Base-by-base conservation (phyloP, 495 filamentous ascomycete genomes). In the Jackrogersella multiformis region DNA sequence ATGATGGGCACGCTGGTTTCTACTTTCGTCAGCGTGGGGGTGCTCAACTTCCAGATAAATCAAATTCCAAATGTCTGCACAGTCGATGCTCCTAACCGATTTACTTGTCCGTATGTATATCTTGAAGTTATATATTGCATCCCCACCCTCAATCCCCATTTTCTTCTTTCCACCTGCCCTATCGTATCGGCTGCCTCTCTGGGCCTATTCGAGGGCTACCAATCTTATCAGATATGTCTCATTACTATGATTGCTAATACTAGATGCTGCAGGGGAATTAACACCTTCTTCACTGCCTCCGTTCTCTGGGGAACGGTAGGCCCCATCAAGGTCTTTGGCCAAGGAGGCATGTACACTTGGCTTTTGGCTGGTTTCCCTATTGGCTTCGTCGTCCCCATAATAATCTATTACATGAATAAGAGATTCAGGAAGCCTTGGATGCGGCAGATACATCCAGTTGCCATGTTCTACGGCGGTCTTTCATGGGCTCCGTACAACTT, bases 271-370 rank as follows among this genome's bases (percentile, higher is more conserved):
- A 66, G 62, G 26, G 73, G 73, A 10, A 63, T 75, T 41, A 81
- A 80, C 71, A 77, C 78, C 12, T 80, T 80, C 61, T 81, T 81
- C 66, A 81, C 79, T 0, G 75, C 79, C 5, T 74, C 78, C 20
- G 76, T 81, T 1, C 76, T 81, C 26, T 81, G 79, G 79, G 79
- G 79, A 10, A 81, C 79, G 2, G 72, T 81, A 16, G 79, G 79
- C 2, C 79, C 79, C n/a, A 60, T 73, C 44, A 81, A 80, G 71
- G 71, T 80, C 15, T 81, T 74, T 61, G 78, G 78, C 15, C 53
- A 53, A 5, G 74, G 71, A 5, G 79, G 79, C 2, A 77, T 73
- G 55, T 81, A 81, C 41, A 61, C 70, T 12, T 56, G 67, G 57
- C 76, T 76, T 5, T 71, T 81, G 0, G 15, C 76, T 0, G 79